Conservation (phyloP, 2,329 filamentous ascomycete genomes). For the Tolypocladium paradoxum region DNA sequence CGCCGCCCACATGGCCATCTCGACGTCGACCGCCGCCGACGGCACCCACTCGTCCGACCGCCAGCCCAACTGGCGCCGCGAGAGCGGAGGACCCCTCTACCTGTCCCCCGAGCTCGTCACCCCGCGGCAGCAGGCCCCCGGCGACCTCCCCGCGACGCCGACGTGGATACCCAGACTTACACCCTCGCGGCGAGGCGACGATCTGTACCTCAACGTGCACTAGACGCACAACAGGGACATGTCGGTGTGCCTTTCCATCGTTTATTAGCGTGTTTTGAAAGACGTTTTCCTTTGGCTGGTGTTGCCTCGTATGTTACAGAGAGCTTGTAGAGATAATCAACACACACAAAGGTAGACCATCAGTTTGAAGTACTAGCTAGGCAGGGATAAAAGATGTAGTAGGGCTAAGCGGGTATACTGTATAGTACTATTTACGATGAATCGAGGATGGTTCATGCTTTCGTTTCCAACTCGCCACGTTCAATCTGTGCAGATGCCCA, state of each 20-base stretch:
- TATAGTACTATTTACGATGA: conserved; percentile 13
- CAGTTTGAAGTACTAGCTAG: background rate
- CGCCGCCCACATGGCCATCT: conserved; percentile 34
- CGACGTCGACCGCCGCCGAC: conserved; percentile 7
- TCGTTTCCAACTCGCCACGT: too few relatives aligned
- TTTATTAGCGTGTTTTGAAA: background rate
- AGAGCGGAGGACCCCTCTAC: background rate
- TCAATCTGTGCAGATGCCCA: background rate
- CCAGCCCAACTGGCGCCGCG: conserved; percentile 2
- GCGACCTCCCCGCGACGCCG: conserved; percentile 10
- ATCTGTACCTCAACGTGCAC: conserved; percentile 49
- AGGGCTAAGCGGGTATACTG: conserved; percentile 7
- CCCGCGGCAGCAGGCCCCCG: background rate
- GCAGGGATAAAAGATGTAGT: background rate
- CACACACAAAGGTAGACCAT: background rate
- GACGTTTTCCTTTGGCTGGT: background rate
- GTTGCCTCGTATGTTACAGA: background rate
- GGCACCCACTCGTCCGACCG: background rate
- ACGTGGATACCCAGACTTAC: conserved; percentile 47
- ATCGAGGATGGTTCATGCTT: conserved; percentile 5
- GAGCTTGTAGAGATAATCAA: background rate
- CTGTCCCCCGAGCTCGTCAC: conserved; percentile 2
- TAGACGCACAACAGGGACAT: conserved; percentile 12
- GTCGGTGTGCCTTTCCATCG: background rate
- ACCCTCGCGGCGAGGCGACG: conserved; percentile 54